Evolutionary conservation across 495 filamentous ascomycete species (phyloP).

Genomic region (Saxophila tyrrhenica): DNA sequence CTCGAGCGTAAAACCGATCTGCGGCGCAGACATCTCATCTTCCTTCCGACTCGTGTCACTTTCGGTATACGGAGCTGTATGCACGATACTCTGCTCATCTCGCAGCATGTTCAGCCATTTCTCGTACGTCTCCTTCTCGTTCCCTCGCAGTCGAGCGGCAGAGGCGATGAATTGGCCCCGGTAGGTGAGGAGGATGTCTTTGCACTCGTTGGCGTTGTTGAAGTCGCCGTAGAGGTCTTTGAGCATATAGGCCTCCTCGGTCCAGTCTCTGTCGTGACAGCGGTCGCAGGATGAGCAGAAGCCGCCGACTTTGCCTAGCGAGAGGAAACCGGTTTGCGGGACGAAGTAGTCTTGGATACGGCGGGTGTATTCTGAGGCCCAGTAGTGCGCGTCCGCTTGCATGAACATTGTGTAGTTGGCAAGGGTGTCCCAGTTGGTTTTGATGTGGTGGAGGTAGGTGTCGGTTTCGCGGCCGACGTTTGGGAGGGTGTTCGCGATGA

Average conservation of each 20-base stretch:
- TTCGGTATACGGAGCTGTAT: neutral
- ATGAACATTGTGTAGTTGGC: conserved; percentile 38
- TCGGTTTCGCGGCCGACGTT: conserved; percentile 36
- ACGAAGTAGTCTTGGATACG: conserved; percentile 33
- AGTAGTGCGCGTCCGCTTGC: conserved; percentile 34
- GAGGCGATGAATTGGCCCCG: conserved; percentile 38
- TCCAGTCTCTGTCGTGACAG: conserved; percentile 29
- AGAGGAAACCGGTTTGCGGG: conserved; percentile 32
- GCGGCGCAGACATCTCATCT: conserved; percentile 29
- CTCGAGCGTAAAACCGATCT: conserved; percentile 36
- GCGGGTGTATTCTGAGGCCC: conserved; percentile 21
- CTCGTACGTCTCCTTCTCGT: conserved; percentile 25
- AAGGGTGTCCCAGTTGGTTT: conserved; percentile 33
- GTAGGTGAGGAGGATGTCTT: conserved; percentile 30
- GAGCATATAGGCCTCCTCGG: conserved; percentile 25
- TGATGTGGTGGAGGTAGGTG: conserved; percentile 37
- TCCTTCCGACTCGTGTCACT: conserved; percentile 13
- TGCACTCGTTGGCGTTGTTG: conserved; percentile 6
- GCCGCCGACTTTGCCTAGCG: conserved; percentile 28
- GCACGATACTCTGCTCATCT: conserved; percentile 18
- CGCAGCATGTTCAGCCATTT: conserved; percentile 24
- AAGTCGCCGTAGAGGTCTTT: conserved; percentile 23
- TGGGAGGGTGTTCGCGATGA: conserved; percentile 1
- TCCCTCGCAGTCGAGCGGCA: conserved; percentile 30
- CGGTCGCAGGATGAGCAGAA: conserved; percentile 29